These are phyloP conservation scores for Hirsutella rhossiliensis DNA, from an alignment of 2,329 filamentous ascomycete species.

Conservation along the genomic window DNA sequence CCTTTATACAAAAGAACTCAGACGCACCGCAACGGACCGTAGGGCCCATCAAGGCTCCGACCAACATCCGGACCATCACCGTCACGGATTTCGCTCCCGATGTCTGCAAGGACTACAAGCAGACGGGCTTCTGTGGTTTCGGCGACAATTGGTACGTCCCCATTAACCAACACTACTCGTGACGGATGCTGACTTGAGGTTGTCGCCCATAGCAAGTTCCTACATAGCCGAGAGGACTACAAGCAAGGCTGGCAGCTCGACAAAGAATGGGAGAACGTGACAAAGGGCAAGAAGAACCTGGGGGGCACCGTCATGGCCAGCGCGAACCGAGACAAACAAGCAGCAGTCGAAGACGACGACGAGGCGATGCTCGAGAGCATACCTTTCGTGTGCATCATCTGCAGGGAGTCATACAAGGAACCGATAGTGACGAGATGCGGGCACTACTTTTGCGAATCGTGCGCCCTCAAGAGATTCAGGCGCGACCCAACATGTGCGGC, in stretches of 20 bases:
- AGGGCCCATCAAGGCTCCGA: slow-evolving; percentile 77
- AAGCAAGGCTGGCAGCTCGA: slow-evolving; percentile 95
- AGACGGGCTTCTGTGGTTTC: slow-evolving; percentile 43
- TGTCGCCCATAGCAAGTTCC: slow-evolving; percentile 41
- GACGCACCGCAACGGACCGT: slow-evolving; percentile 58
- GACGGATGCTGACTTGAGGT: slow-evolving; percentile 1
- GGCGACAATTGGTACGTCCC: slow-evolving; percentile 27
- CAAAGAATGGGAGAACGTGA: slow-evolving; percentile 80
- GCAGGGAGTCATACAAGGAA: slow-evolving; percentile 62
- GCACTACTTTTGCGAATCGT: slow-evolving; percentile 91
- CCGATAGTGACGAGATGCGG: slow-evolving; percentile 84
- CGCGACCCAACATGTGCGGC: slow-evolving; percentile 80
- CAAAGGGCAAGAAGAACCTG: slow-evolving; percentile 54
- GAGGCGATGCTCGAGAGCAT: slow-evolving; percentile 69
- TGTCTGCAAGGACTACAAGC: slow-evolving; percentile 89
- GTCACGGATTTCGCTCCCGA: slow-evolving; percentile 85
- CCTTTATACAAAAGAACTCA: slow-evolving; percentile 71
- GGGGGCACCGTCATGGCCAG: slow-evolving; percentile 50
- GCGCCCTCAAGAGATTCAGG: slow-evolving; percentile 74
- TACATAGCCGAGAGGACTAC: slow-evolving; percentile 66
- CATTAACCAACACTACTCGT: too few species aligned
- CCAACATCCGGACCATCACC: slow-evolving; percentile 84
- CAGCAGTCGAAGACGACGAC: slow-evolving; percentile 38
- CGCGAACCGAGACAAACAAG: slow-evolving; percentile 32
- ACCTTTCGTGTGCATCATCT: slow-evolving; percentile 83